Evolutionary conservation across 2,329 filamentous ascomycete species (phyloP), one percentile per base, ranked within the genome.

Genomic region (Teratosphaeria viscida): DNA sequence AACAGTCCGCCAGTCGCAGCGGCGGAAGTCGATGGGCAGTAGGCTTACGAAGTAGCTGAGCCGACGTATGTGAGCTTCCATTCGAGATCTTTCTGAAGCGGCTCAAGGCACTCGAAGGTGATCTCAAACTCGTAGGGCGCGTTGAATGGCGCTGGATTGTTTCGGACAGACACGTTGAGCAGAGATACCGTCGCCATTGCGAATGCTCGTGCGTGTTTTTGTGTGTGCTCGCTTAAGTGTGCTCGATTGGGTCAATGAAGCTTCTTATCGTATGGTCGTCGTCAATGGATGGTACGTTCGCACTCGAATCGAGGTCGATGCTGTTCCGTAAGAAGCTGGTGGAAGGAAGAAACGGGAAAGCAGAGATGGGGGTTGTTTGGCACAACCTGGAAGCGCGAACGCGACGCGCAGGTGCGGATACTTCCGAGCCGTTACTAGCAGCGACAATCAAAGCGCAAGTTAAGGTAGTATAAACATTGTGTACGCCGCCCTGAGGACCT

Each of bases 11-110:
- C n/a, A 19, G 19, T 49, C n/a, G 43, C 19, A 19, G 16, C 16
- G n/a, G n/a, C 32, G 39, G 39, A n/a, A 52, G 27, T 14, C 4
- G 47, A 32, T 29, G 19, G 39, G 16, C 37, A 14, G 37, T 54
- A 57, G 35, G 82, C 88, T 80, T 81, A 95, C 89, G 90, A 96
- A 60, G 92, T 97, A 64, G 95, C 94, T 68, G 94, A 99, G 71
- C 94, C 95, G 72, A 99, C 94, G 70, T 99, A 99, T 74, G 91
- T 99, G 70, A 99, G 82, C 78, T 99, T 99, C 94, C 94, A 99
- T 78, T 99, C 94, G 63, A 99, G 86, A 78, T 99, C 94, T 78
- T 96, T 96, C 74, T 95, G 89, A 47, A 99, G 83, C 67, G 88
- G 85, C 79, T 99, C 94, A 27, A 97, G 85, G 71, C 94, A 97